Percentiles rank a stretch among this genome's conserved stretches.
phyloP scores from a whole-genome alignment of 768 basidiomycete genomes.

The Leccinum imitatum region DNA sequence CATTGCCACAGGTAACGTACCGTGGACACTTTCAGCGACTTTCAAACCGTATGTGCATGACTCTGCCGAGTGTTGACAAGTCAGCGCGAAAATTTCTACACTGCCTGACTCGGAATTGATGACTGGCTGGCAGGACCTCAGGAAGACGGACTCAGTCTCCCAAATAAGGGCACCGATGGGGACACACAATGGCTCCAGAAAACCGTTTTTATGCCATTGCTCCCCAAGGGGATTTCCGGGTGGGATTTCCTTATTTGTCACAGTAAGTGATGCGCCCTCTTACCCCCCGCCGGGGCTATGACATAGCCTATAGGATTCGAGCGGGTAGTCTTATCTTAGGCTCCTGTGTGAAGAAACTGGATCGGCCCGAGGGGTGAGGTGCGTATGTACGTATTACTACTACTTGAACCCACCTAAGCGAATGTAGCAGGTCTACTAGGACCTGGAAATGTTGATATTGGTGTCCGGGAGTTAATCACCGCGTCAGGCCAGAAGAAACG shows the following conservation, averaged over 20 bases:
- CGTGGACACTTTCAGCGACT: background rate
- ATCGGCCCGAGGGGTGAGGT: background rate
- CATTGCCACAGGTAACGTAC: background rate
- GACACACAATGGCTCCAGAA: background rate
- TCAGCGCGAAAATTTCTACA: background rate
- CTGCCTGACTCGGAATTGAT: background rate
- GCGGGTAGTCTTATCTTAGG: background rate
- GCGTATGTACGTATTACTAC: background rate
- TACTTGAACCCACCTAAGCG: background rate
- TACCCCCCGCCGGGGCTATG: background rate
- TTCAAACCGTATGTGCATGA: background rate
- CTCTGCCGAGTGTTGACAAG: background rate
- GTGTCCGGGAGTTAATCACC: background rate
- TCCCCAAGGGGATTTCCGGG: background rate
- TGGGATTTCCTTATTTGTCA: background rate
- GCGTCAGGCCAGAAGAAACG: background rate
- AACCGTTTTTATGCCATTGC: background rate
- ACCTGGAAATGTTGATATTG: background rate
- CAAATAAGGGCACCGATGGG: background rate
- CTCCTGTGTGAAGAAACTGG: background rate
- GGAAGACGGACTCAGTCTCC: background rate
- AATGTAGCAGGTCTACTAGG: background rate
- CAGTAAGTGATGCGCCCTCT: background rate
- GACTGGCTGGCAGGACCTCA: background rate
- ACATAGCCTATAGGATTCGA: background rate